Base-by-base conservation (phyloP, 2,329 filamentous ascomycete genomes). In the Bipolaris sorokiniana region DNA sequence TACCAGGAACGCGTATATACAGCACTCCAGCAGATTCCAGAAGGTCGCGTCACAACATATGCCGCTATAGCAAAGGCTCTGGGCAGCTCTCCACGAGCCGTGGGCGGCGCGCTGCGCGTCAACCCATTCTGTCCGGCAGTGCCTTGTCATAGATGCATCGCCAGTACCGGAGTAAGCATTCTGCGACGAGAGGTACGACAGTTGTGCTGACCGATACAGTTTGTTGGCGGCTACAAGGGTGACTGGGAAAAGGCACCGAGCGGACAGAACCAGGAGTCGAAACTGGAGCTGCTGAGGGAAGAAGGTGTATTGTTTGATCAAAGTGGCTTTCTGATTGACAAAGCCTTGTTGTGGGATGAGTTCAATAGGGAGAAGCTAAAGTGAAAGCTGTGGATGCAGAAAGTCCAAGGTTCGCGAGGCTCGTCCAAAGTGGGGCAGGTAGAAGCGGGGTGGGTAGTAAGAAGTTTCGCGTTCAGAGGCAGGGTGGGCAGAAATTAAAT, bases 111-210 rank as follows among this genome's bases (percentile, higher is more conserved):
- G 1, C 81, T 96, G 70, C 84, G 89, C 16, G 80, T 78, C 34
- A 96, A 96, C 72, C 91, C 91, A 0, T 96, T 94, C 68, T 91
- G 92, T 13, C 91, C 92, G 0, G 83, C 86, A 33, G 89, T 94
- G 4, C 92, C 91, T 1, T 96, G 91, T 65, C 91, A 96, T 76
- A 84, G 92, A 9, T 89, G 94, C 20, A 84, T 96, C 45, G 90
- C 90, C 5, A 88, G 86, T 38, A 88, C 88, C 49, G 88, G 90
- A 11, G 81, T 82, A n/a, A 75, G 78, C 66, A 4, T 23, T 10
- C 41, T 23, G 11, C 15, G 15, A n/a, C 20, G 5, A 7, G 13
- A n/a, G n/a, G 16, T n/a, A 7, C 6, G 13, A 16, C n/a, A 7
- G 15, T 20, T 22, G 28, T 46, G 51, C 56, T 64, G 38, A 62